Percentiles rank a stretch among this genome's conserved stretches.
phyloP scores from a whole-genome alignment of 371 early-diverging fungal genomes.

The Mucor lusitanicus region DNA sequence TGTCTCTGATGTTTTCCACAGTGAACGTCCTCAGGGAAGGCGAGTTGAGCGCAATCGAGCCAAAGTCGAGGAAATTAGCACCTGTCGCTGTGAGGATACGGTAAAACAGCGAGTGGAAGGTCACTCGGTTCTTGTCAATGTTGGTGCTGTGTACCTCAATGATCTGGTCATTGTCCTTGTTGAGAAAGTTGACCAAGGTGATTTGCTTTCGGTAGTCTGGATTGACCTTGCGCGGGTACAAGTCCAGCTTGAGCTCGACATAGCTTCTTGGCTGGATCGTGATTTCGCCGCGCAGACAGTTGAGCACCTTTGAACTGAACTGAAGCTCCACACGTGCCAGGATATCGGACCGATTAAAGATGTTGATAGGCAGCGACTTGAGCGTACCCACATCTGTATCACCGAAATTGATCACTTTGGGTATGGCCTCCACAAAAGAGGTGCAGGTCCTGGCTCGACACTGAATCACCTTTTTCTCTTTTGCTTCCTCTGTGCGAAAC shows the following conservation, averaged over 20 bases:
- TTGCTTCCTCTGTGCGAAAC: conserved; percentile 52
- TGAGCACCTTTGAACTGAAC: conserved; percentile 92
- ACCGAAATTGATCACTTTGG: conserved; percentile 88
- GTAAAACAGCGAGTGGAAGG: conserved; percentile 96
- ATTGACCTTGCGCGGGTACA: conserved; percentile 97
- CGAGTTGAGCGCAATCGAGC: conserved; percentile 81
- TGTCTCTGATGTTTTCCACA: conserved; percentile 82
- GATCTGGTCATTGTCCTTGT: conserved; percentile 88
- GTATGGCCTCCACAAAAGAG: conserved; percentile 87
- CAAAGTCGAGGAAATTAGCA: conserved; percentile 95
- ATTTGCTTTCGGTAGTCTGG: conserved; percentile 97
- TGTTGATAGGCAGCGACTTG: conserved; percentile 81
- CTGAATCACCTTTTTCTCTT: conserved; percentile 85
- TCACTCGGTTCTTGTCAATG: conserved; percentile 93
- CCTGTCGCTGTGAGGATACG: conserved; percentile 87
- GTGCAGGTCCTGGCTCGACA: conserved; percentile 93
- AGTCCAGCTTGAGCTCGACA: conserved; percentile 87
- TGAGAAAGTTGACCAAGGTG: conserved; percentile 87
- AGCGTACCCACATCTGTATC: conserved; percentile 93
- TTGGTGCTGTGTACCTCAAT: conserved; percentile 92
- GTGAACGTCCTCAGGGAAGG: conserved; percentile 80
- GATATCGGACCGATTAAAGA: conserved; percentile 89
- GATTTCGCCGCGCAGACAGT: conserved; percentile 79
- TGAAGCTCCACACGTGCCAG: conserved; percentile 83
- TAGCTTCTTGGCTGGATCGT: conserved; percentile 82